Conservation (phyloP, 108 stramenopile genomes). For the Cyclotella kingstonii region DNA sequence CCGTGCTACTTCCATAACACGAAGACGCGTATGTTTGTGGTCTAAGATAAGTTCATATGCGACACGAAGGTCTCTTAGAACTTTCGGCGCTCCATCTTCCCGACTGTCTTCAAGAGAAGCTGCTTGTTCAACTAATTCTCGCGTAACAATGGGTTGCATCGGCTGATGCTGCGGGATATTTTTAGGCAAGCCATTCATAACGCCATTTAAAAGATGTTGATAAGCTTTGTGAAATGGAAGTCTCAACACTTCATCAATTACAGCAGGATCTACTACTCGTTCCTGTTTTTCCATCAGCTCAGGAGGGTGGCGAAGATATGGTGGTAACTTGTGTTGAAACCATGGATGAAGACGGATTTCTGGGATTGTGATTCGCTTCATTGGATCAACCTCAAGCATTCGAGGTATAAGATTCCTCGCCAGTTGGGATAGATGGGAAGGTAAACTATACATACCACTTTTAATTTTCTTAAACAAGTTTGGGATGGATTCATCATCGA, state of each 20-base stretch:
- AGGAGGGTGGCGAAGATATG: constrained; percentile 93
- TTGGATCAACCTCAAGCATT: constrained; percentile 99
- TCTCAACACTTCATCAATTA: constrained; percentile 89
- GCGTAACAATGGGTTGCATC: constrained; percentile 54
- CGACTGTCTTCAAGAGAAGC: constrained; percentile 82
- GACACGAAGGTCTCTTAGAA: constrained; percentile 86
- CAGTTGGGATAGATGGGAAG: constrained; percentile 91
- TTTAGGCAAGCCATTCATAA: constrained; percentile 31
- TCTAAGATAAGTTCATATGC: constrained; percentile 97
- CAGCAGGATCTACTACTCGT: constrained; percentile 83
- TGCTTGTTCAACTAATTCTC: constrained; percentile 81
- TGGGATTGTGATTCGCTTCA: constrained; percentile 97
- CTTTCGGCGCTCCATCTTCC: constrained; percentile 77
- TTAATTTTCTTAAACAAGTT: constrained; percentile 99
- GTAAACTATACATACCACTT: constrained; percentile 96
- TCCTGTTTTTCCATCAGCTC: constrained; percentile 96
- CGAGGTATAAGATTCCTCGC: constrained; percentile 96
- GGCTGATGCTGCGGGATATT: constrained; percentile 48
- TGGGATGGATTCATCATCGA: constrained; percentile 99
- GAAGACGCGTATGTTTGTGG: constrained; percentile 93
- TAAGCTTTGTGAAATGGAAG: constrained; percentile 87
- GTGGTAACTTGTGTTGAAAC: constrained; percentile 97
- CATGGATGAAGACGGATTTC: constrained; percentile 97
- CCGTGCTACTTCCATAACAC: constrained; percentile 91
- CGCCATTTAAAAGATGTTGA: constrained; percentile 48